A percentile compares a stretch with the other conserved stretches of the same genome.
phyloP scores from a whole-genome alignment of 2,329 filamentous ascomycete species.

The Cordyceps javanica region DNA sequence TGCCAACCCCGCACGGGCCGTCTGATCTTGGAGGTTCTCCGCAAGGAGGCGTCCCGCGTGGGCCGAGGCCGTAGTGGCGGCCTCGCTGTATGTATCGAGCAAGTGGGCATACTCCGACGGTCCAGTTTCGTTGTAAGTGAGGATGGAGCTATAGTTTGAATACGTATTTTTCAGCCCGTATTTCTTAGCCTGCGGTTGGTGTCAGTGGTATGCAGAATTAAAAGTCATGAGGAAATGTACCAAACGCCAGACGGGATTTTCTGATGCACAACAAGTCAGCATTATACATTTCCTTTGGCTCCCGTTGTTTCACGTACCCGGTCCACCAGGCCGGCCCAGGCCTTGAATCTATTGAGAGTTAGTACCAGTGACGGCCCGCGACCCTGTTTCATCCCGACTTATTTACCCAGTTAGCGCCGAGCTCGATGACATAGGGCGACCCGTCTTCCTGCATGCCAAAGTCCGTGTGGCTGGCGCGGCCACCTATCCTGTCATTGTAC shows the following conservation, averaged over 20 bases:
- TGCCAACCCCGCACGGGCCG: constrained; percentile 50
- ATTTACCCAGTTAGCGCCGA: constrained; percentile 60
- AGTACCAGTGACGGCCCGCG: background rate
- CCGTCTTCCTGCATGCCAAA: constrained; percentile 48
- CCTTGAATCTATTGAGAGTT: constrained; percentile 13
- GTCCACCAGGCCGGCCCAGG: constrained; percentile 20
- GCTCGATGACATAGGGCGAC: constrained; percentile 51
- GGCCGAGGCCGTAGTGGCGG: constrained; percentile 38
- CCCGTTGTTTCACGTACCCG: constrained; percentile 17
- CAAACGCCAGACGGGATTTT: constrained; percentile 59
- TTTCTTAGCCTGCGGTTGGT: constrained; percentile 40
- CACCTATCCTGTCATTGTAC: constrained; percentile 56
- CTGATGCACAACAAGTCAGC: constrained; percentile 22
- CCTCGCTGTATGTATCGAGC: constrained; percentile 43
- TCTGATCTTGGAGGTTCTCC: constrained; percentile 56
- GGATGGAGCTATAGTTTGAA: constrained; percentile 52
- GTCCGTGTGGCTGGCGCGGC: constrained; percentile 49
- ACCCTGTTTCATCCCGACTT: background rate
- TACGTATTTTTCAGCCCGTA: constrained; percentile 48
- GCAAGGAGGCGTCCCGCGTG: constrained; percentile 52
- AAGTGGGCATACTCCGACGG: constrained; percentile 42
- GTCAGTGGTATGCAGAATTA: background rate
- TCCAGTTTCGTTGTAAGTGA: constrained; percentile 56
- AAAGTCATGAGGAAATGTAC: background rate
- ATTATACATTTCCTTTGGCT: background rate